Evolutionary conservation across 176 grass and related monocot genomes (phyloP).

Genomic region (Oryza longistaminata): DNA sequence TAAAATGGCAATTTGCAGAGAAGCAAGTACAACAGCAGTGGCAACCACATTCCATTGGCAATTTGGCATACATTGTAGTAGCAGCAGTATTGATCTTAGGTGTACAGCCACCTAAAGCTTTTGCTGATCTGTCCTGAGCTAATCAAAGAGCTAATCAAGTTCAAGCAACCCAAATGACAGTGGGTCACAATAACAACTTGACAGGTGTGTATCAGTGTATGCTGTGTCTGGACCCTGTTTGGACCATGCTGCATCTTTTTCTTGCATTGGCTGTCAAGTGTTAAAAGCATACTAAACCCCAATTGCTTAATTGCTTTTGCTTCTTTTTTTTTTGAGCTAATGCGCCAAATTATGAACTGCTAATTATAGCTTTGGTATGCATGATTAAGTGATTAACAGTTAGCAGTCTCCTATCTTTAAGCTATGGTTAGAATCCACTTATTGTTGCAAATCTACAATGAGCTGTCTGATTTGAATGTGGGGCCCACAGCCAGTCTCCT

Average conservation of each 20-base stretch:
- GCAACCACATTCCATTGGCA: constrained; percentile 4
- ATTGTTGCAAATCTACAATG: constrained; percentile 3
- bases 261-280: neutral
- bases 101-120: constrained; percentile 39
- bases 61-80: neutral
- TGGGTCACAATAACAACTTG: constrained; percentile 21
- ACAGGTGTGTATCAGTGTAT: neutral
- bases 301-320: neutral
- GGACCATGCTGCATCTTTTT: constrained; percentile 7
- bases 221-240: constrained; percentile 4
- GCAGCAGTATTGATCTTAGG: neutral
- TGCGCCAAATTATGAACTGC: neutral
- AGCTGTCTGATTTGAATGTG: constrained; percentile 43
- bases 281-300: neutral
- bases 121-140: constrained; percentile 23
- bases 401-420: constrained; percentile 23
- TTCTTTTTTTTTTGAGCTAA: neutral
- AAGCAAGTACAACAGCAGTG: neutral
- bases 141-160: constrained; percentile 22
- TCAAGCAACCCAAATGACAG: neutral
- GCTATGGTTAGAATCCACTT: constrained; percentile 11
- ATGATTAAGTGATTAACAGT: neutral
- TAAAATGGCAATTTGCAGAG: neutral
- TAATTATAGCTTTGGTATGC: constrained; percentile 5
- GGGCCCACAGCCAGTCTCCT: neutral